Percentiles rank a stretch among this genome's conserved stretches.
phyloP scores from a whole-genome alignment of 129 eudicot species.

The Erigeron canadensis region DNA sequence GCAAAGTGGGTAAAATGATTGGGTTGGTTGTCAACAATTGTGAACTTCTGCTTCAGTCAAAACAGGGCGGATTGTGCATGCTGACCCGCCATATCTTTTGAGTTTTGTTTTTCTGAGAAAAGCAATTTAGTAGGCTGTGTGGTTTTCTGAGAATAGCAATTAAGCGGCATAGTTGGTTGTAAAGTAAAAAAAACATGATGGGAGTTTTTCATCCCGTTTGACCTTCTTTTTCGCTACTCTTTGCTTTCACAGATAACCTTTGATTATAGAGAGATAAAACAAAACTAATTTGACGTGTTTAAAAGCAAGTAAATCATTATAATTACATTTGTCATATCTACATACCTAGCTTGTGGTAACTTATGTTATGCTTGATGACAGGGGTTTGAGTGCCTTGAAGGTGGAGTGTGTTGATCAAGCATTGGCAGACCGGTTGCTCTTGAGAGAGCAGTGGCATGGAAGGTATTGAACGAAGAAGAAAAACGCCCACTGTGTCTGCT shows the following conservation, averaged over 20 bases:
- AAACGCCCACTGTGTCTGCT: conserved; percentile 78
- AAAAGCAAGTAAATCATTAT: too few relatives aligned
- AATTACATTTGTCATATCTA: too few relatives aligned
- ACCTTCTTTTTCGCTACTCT: too few relatives aligned
- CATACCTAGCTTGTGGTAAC: not conserved
- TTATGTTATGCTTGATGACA: conserved; percentile 22
- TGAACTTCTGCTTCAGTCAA: too few relatives aligned
- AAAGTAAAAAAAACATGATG: too few relatives aligned
- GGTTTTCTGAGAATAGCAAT: too few relatives aligned
- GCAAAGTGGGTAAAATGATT: not conserved
- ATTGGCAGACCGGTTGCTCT: conserved; percentile 92
- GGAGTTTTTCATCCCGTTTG: too few relatives aligned
- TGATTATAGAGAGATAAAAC: too few relatives aligned
- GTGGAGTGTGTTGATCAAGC: conserved; percentile 92
- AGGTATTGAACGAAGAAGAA: conserved; percentile 84
- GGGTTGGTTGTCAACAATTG: not conserved
- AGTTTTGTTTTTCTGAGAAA: not conserved
- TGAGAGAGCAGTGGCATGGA: conserved; percentile 94
- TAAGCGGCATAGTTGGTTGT: too few relatives aligned
- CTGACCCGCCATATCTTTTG: too few relatives aligned
- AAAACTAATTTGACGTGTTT: not conserved
- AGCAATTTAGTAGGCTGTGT: not conserved
- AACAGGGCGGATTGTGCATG: too few relatives aligned
- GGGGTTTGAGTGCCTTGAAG: conserved; percentile 92
- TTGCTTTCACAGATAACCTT: too few relatives aligned